Base-by-base conservation (phyloP, 805 yeast species). In the Lachancea waltii region DNA sequence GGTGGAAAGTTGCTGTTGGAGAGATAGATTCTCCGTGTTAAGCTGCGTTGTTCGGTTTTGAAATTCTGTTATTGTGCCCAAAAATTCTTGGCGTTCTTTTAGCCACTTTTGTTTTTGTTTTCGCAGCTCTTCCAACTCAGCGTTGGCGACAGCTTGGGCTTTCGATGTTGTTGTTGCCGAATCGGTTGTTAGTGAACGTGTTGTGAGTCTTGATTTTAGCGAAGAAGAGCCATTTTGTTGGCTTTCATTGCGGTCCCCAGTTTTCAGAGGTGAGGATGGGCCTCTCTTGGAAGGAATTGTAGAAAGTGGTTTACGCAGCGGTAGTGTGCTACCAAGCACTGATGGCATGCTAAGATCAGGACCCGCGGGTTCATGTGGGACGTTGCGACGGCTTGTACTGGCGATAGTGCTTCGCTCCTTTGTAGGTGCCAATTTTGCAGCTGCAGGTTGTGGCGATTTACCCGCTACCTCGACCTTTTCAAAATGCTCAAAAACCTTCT, bases 221-320 rank as follows among this genome's bases (percentile, higher is more conserved):
- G 36, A 19, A 0, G 75, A 64, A 20, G 70, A 53, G 2, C 72
- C 61, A 23, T 32, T 33, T 18, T 22, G 34, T n/a, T 30, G 23
- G 7, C 40, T 20, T 7, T 34, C 38, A 26, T 20, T 13, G 11
- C 21, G 19, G 10, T 33, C 23, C 21, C 35, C 39, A 5, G 40
- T 57, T 49, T 77, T 80, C 24, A 77, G 68, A 1, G 90, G 90
- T 0, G 89, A 81, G 0, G 84, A 67, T 0, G 90, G 84, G 0
- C 73, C 70, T 44, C 92, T 67, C 49, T 82, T 82, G 3, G 81
- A 68, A 3, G 89, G 89, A 14, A 81, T 56, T 4, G 67, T 53
- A 1, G 69, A 53, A 2, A 50, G 30, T 13, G 46, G 46, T 32
- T 40, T 35, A 17, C 46, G 24, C 14, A 46, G 34, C n/a, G 49